phyloP scores from a whole-genome alignment of 2,329 filamentous ascomycete genomes.

The Paraphaeosphaeria sporulosa region DNA sequence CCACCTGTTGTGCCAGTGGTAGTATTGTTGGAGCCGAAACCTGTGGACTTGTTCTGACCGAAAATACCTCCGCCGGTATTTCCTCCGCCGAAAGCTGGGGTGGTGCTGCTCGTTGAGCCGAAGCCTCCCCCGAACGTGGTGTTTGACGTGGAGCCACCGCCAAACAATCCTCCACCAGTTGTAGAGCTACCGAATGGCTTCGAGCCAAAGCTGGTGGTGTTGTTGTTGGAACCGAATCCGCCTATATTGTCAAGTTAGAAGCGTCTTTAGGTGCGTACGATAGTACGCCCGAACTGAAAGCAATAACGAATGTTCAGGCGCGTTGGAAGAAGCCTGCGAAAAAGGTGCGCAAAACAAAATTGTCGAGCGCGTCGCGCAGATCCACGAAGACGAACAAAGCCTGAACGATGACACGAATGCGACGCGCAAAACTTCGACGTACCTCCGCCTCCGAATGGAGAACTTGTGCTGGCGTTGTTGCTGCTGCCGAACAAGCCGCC shows the following conservation, averaged over 20 bases:
- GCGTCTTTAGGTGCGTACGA: neutral
- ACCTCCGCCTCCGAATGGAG: conserved; percentile 48
- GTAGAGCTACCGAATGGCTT: conserved; percentile 55
- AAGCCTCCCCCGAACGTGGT: conserved; percentile 38
- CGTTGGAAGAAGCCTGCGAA: neutral
- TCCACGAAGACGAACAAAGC: conserved; percentile 14
- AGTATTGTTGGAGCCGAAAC: conserved; percentile 21
- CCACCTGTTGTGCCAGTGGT: conserved; percentile 20
- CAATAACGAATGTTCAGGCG: neutral
- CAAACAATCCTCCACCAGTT: conserved; percentile 47
- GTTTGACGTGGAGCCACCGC: conserved; percentile 21
- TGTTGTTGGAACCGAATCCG: conserved; percentile 51
- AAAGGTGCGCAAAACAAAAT: neutral
- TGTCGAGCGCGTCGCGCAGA: neutral
- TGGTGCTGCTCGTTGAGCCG: conserved; percentile 36
- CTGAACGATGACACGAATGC: conserved; percentile 31
- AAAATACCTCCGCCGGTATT: conserved; percentile 47
- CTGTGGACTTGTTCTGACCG: conserved; percentile 28
- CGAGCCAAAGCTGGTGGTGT: conserved; percentile 41
- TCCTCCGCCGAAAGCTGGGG: conserved; percentile 43
- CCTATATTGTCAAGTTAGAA: conserved; percentile 40
- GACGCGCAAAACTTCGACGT: conserved; percentile 47
- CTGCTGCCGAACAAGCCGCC: conserved; percentile 43
- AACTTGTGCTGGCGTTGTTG: conserved; percentile 41
- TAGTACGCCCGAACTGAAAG: neutral